Base-by-base conservation (phyloP, 2,329 filamentous ascomycete species). In the Clarireedia paspali region DNA sequence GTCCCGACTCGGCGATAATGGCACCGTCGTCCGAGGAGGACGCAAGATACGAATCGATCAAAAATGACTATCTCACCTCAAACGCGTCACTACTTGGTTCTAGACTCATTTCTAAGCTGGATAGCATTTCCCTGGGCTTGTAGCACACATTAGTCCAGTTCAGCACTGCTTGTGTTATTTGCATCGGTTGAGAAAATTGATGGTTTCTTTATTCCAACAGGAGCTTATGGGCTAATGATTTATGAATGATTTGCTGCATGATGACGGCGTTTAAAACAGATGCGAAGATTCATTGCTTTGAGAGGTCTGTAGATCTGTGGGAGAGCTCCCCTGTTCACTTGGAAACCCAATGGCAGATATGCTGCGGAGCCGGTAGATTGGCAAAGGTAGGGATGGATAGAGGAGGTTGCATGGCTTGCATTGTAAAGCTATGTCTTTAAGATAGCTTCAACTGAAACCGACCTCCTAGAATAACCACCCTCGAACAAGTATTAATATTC, bases 1-100 rank as follows among this genome's bases (percentile, higher is more conserved):
- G 91, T 96, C 91, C 59, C 85, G 94, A 51, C 57, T 69, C 23
- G 66, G 66, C 26, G 64, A 65, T 9, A 60, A 59, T 55, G 60
- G 63, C n/a, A 61, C 53, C 10, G 60, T 66, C 24, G 68, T 70
- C 23, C 64, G 63, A 56, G 68, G 68, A 15, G 68, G 62, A 2
- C 61, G 66, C 24, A 70, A 68, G 53, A 63, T 69, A 23, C 58
- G 64, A 17, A 47, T 64, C 39, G 62, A 67, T 36, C 65, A 50
- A 60, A 42, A 46, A 40, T 46, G 48, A 56, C 53, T 55, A 24
- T 45, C 38, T 14, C 26, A 36, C 20, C 36, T 55, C 10, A 27
- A n/a, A 27, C 26, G 47, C 4, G 42, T 50, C 5, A 20, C 46
- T n/a, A 42, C 26, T 46, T 46, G 44, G 44, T 46, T 46, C 44